Conservation (phyloP, 2,329 filamentous ascomycete genomes). For the Nothopassalora personata region DNA sequence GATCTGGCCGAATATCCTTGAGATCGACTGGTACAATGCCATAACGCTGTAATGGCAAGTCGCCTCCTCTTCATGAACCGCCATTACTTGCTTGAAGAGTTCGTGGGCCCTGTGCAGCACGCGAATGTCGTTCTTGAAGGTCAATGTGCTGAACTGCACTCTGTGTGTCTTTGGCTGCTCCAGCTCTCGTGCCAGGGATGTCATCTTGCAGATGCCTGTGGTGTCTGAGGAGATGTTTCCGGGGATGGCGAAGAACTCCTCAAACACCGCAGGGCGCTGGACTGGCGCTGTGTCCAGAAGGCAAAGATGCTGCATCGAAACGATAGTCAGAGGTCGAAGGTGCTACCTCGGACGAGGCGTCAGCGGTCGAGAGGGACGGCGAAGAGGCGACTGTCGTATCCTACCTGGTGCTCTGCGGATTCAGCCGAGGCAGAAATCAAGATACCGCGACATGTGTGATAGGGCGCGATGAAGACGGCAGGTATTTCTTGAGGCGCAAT, state of each 20-base stretch:
- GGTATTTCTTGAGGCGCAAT: background rate
- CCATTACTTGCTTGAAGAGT: conserved; percentile 6
- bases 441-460: conserved; percentile 1
- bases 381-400: background rate
- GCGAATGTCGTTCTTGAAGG: conserved; percentile 16
- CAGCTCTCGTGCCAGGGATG: conserved; percentile 12
- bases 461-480: conserved; percentile 2
- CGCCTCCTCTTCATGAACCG: conserved; percentile 3
- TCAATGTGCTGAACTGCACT: conserved; percentile 14
- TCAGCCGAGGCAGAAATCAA: background rate
- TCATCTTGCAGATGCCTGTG: conserved; percentile 18
- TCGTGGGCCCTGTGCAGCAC: conserved; percentile 13
- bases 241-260: conserved; percentile 13
- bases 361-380: background rate
- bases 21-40: conserved; percentile 15
- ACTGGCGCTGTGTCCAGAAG: conserved; percentile 10
- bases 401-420: background rate
- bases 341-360: background rate
- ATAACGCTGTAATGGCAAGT: conserved; percentile 4
- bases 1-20: conserved; percentile 30
- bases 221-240: conserved; percentile 15
- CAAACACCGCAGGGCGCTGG: conserved; percentile 11
- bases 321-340: background rate
- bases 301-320: background rate
- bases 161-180: conserved; percentile 11